Evolutionary conservation across 345 rosid species (phyloP).

Genomic region (Clarkia xantiana): DNA sequence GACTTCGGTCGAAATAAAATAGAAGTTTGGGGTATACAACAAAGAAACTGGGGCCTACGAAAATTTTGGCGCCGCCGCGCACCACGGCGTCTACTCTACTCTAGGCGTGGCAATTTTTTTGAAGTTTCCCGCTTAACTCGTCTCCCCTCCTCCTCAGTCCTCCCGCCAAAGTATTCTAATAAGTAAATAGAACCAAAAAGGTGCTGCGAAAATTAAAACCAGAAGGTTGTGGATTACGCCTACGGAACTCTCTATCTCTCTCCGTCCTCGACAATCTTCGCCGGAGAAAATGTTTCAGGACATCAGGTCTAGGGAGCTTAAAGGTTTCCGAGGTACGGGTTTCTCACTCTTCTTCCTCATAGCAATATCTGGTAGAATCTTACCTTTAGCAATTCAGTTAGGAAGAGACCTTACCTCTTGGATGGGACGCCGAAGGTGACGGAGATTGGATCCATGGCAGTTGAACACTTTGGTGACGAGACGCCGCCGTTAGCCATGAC

Average conservation of each 20-base stretch:
- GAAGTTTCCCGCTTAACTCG: constrained; percentile 11
- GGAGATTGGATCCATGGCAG: constrained; percentile 41
- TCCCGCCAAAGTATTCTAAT: too few relatives aligned
- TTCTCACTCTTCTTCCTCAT: background rate
- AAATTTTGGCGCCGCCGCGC: constrained; percentile 1
- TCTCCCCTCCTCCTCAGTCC: constrained; percentile 4
- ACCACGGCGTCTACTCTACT: background rate
- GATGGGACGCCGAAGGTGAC: constrained; percentile 19
- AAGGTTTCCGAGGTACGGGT: constrained; percentile 36
- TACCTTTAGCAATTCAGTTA: constrained; percentile 16
- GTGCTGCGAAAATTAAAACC: too few relatives aligned
- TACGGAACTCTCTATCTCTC: too few relatives aligned
- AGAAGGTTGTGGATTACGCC: too few relatives aligned
- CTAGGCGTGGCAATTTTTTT: constrained; percentile 7
- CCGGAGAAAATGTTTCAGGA: constrained; percentile 26
- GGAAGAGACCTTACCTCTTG: constrained; percentile 35
- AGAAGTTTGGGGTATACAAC: too few relatives aligned
- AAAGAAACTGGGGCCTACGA: too few relatives aligned
- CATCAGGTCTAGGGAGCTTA: constrained; percentile 67
- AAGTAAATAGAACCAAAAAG: too few relatives aligned
- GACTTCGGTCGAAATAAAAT: too few relatives aligned
- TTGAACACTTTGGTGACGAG: constrained; percentile 41
- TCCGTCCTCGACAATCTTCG: background rate
- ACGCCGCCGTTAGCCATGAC: constrained; percentile 81
- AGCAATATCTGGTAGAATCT: background rate